These are phyloP conservation scores for Malus orientalis DNA, from an alignment of 306 rosid species.

Conservation along the genomic window DNA sequence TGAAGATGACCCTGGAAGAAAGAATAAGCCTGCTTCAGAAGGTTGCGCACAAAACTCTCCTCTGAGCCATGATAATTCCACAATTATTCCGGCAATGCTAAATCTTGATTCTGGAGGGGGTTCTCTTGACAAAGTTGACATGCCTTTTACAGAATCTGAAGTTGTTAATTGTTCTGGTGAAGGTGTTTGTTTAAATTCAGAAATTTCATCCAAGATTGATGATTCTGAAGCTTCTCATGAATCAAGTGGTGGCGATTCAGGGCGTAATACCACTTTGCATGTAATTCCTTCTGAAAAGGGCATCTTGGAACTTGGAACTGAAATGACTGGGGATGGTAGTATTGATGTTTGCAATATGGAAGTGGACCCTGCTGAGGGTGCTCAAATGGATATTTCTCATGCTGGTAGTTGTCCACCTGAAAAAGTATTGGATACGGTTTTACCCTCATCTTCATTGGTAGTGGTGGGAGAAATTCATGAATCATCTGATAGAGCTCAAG, in stretches of 20 bases:
- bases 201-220: neutral
- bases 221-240: constrained; percentile 7
- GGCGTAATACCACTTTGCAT: neutral
- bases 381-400: constrained; percentile 12
- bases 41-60: constrained; percentile 5
- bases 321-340: constrained; percentile 1
- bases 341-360: constrained; percentile 25
- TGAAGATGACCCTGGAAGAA: neutral
- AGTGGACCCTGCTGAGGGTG: constrained; percentile 18
- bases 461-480: constrained; percentile 10
- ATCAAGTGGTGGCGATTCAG: neutral
- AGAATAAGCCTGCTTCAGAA: neutral
- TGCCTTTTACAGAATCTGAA: constrained; percentile 10
- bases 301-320: constrained; percentile 5
- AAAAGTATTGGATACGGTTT: neutral
- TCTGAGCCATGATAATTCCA: neutral
- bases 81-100: neutral
- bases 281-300: constrained; percentile 13
- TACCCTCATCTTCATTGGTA: constrained; percentile 6
- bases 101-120: constrained; percentile 5
- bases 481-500: constrained; percentile 7
- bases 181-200: constrained; percentile 15
- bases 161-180: constrained; percentile 10
- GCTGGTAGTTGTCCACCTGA: constrained; percentile 11
- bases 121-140: neutral